A percentile compares a stretch with the other conserved stretches of the same genome.
Conservation (phyloP, 768 basidiomycete genomes). For the Vararia minispora region DNA sequence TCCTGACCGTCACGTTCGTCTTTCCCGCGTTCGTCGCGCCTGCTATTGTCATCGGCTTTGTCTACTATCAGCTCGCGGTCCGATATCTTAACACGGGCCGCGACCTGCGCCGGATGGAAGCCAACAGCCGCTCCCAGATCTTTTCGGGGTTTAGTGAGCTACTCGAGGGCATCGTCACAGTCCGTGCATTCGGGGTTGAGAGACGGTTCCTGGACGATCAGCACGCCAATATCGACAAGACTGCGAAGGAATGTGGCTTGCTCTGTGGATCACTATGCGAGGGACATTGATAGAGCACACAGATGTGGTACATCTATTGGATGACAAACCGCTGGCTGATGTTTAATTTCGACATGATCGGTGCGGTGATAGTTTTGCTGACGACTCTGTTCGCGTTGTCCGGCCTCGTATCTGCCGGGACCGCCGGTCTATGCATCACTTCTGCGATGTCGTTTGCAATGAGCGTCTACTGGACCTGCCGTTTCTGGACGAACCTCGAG, state of each 20-base stretch:
- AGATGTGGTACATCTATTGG: neutral
- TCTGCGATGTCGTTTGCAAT: slow-evolving; percentile 35
- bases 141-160: slow-evolving; percentile 69
- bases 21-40: slow-evolving; percentile 57
- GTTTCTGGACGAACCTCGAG: slow-evolving; percentile 32
- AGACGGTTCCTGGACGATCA: slow-evolving; percentile 52
- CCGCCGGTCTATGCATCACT: slow-evolving; percentile 63
- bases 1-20: slow-evolving; percentile 49
- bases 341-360: slow-evolving; percentile 37
- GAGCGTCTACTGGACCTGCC: neutral
- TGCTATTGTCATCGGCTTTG: slow-evolving; percentile 55
- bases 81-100: slow-evolving; percentile 50
- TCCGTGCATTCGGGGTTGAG: slow-evolving; percentile 67
- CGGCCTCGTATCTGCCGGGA: slow-evolving; percentile 44
- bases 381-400: slow-evolving; percentile 61
- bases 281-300: slow-evolving; percentile 41
- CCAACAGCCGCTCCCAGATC: slow-evolving; percentile 55
- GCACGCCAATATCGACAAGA: slow-evolving; percentile 41
- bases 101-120: slow-evolving; percentile 58
- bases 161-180: slow-evolving; percentile 51
- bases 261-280: slow-evolving; percentile 35
- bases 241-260: neutral
- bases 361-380: slow-evolving; percentile 57
- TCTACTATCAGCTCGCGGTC: slow-evolving; percentile 55
- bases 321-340: neutral